These are phyloP conservation scores for Phoenix dactylifera DNA, from an alignment of 176 grass and related monocot genomes.

Conservation along the genomic window DNA sequence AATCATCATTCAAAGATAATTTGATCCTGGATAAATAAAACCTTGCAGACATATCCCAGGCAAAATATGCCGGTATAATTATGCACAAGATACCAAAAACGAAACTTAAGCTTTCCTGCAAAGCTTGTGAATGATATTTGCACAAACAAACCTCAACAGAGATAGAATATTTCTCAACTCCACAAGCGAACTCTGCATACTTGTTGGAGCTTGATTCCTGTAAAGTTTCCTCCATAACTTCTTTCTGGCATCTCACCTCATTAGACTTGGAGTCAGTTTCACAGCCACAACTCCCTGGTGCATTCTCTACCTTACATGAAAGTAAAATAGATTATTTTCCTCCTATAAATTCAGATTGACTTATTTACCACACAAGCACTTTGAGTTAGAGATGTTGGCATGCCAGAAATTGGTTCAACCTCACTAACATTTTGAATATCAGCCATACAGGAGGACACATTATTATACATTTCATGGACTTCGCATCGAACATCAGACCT, in stretches of 20 bases:
- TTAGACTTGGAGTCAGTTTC: constrained; percentile 2
- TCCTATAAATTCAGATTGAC: too few relatives aligned
- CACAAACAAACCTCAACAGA: constrained; percentile 31
- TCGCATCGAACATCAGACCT: constrained; percentile 24
- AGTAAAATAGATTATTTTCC: background rate
- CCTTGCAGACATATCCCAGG: too few relatives aligned
- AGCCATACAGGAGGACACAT: constrained; percentile 13
- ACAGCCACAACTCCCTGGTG: background rate
- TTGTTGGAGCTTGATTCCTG: constrained; percentile 11
- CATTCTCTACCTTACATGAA: background rate
- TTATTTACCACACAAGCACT: too few relatives aligned
- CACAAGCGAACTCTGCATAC: constrained; percentile 1
- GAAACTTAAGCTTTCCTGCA: too few relatives aligned
- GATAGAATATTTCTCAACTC: constrained; percentile 14
- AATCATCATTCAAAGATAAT: too few relatives aligned
- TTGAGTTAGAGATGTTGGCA: too few relatives aligned
- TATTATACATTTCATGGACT: background rate
- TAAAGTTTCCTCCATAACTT: constrained; percentile 5
- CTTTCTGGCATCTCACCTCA: constrained; percentile 5
- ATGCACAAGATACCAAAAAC: too few relatives aligned
- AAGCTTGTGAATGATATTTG: too few relatives aligned
- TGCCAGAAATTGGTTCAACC: too few relatives aligned
- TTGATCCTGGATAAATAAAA: too few relatives aligned
- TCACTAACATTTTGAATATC: background rate
- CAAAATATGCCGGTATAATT: too few relatives aligned